A percentile compares a stretch with the other conserved stretches of the same genome.
phyloP scores from a whole-genome alignment of 139 green algal species.

The Haematococcus sp. region DNA sequence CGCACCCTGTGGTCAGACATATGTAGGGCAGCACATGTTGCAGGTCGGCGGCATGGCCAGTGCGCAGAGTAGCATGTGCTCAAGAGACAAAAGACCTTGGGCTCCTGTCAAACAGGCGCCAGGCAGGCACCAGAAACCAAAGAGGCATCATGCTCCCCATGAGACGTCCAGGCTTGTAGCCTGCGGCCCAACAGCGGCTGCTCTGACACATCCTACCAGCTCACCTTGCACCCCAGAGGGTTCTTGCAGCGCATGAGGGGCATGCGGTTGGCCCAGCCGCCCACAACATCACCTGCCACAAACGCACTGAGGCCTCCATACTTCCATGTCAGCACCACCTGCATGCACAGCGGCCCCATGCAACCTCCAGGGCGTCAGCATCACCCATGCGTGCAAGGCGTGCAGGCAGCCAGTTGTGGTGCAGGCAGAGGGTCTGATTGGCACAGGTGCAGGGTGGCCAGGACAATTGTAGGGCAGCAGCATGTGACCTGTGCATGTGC shows the following conservation, averaged over 20 bases:
- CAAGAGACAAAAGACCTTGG: neutral
- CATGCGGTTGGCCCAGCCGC: slow-evolving; percentile 59
- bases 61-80: neutral
- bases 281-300: slow-evolving; percentile 71
- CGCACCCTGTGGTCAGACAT: too few relatives aligned
- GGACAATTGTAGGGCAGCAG: too few relatives aligned
- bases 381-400: too few relatives aligned
- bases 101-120: too few relatives aligned
- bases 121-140: too few relatives aligned
- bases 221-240: slow-evolving; percentile 28
- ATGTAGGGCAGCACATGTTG: too few relatives aligned
- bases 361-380: neutral
- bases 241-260: slow-evolving; percentile 50
- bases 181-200: neutral
- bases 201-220: neutral
- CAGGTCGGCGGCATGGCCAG: neutral
- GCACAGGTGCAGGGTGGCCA: too few relatives aligned
- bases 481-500: too few relatives aligned
- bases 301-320: slow-evolving; percentile 65
- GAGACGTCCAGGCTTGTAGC: too few relatives aligned
- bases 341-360: neutral
- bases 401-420: too few relatives aligned
- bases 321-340: slow-evolving; percentile 58
- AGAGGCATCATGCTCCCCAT: too few relatives aligned
- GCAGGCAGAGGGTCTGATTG: too few relatives aligned